A percentile compares a stretch with the other conserved stretches of the same genome.
These are phyloP conservation scores for Linaria vulgaris DNA, from an alignment of 257 asterid genomes.

Conservation along the genomic window DNA sequence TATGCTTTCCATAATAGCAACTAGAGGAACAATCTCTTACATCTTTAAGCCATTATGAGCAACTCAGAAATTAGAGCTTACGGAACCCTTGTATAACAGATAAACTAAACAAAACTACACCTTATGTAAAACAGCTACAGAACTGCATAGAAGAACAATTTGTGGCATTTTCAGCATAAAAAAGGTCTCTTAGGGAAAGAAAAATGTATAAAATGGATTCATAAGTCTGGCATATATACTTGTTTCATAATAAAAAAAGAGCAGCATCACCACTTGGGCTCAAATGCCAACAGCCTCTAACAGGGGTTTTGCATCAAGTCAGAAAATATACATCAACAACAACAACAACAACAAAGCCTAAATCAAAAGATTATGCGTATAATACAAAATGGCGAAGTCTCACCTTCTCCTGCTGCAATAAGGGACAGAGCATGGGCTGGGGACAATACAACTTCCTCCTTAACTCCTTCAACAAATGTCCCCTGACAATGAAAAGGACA, in stretches of 20 bases:
- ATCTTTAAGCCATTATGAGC: conserved; percentile 25
- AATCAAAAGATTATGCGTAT: neutral
- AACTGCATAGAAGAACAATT: conserved; percentile 10
- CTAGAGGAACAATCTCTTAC: conserved; percentile 13
- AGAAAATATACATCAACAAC: neutral
- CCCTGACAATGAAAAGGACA: conserved; percentile 62
- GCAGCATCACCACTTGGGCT: conserved; percentile 4
- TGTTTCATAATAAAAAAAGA: neutral
- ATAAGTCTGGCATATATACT: neutral
- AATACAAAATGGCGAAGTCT: conserved; percentile 24
- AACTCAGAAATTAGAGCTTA: conserved; percentile 11
- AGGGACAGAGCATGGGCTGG: conserved; percentile 99
- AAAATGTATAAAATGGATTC: conserved; percentile 1
- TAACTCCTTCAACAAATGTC: conserved; percentile 93
- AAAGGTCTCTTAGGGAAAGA: conserved; percentile 1
- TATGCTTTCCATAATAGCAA: conserved; percentile 7
- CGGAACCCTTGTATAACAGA: conserved; percentile 17
- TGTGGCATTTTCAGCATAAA: conserved; percentile 8
- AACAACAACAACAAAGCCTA: too few relatives aligned
- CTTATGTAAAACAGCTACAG: conserved; percentile 13
- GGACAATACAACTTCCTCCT: conserved; percentile 95
- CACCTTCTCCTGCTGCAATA: conserved; percentile 99
- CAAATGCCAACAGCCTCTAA: neutral
- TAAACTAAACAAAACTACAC: neutral
- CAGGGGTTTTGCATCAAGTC: conserved; percentile 9